Conservation (phyloP, 2,329 filamentous ascomycete genomes). For the Ascochyta fabae region DNA sequence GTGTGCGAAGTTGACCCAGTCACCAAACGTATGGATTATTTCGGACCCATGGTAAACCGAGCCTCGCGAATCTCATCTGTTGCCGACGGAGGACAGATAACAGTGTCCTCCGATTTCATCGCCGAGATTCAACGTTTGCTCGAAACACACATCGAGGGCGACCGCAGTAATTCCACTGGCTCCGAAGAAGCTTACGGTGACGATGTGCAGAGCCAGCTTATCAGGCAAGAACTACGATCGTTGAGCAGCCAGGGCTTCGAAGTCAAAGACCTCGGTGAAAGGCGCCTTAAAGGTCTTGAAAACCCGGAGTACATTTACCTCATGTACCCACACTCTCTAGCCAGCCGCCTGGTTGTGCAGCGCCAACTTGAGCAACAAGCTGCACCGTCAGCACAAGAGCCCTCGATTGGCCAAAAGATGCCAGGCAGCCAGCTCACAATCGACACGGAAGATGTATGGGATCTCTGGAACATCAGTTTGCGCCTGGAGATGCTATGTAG, state of each 20-base stretch:
- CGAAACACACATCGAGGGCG: slow-evolving; percentile 86
- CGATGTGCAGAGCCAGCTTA: slow-evolving; percentile 74
- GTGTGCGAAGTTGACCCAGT: slow-evolving; percentile 96
- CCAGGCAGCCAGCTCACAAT: slow-evolving; percentile 73
- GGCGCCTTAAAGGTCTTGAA: slow-evolving; percentile 94
- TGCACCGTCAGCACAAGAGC: slow-evolving; percentile 36
- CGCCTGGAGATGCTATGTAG: slow-evolving; percentile 93
- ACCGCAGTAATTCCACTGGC: slow-evolving; percentile 70
- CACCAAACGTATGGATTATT: slow-evolving; percentile 98
- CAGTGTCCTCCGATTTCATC: slow-evolving; percentile 96
- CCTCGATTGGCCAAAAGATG: slow-evolving; percentile 66
- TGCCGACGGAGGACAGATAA: slow-evolving; percentile 95
- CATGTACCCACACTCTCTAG: slow-evolving; percentile 88
- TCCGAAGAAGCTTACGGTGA: slow-evolving; percentile 79
- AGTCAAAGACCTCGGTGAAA: slow-evolving; percentile 94
- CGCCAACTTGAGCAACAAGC: slow-evolving; percentile 57
- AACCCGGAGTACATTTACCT: slow-evolving; percentile 96
- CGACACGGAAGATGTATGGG: slow-evolving; percentile 86
- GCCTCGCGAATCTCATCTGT: slow-evolving; percentile 92
- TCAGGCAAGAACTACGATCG: slow-evolving; percentile 85
- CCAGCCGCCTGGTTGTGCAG: slow-evolving; percentile 78
- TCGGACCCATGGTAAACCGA: slow-evolving; percentile 98
- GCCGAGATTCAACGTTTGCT: slow-evolving; percentile 91
- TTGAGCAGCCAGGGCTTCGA: slow-evolving; percentile 93
- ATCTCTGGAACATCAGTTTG: slow-evolving; percentile 85